phyloP scores from a whole-genome alignment of 1,284 basidiomycete genomes.

The Sanghuangporus weigelae region DNA sequence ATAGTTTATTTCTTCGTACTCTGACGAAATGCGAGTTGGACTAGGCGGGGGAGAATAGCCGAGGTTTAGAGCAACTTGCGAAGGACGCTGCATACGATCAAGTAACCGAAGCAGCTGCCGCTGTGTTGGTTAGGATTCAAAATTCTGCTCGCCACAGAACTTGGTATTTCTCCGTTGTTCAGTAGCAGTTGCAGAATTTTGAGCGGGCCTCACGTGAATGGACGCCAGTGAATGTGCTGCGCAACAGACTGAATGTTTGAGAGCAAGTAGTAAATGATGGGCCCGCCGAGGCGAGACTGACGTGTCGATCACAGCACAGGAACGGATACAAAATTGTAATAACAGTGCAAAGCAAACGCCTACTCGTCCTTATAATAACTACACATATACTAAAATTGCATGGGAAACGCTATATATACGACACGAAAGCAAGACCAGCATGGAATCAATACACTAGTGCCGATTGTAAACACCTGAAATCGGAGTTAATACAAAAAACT shows the following conservation, averaged over 20 bases:
- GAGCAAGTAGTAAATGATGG: not conserved
- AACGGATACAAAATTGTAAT: not conserved
- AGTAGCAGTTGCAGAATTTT: not conserved
- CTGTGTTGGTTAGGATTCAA: not conserved
- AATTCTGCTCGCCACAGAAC: not conserved
- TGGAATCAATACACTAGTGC: slow-evolving; percentile 26
- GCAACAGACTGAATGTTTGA: not conserved
- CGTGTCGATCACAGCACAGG: slow-evolving; percentile 2
- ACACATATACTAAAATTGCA: slow-evolving; percentile 2
- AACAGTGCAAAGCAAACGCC: not conserved
- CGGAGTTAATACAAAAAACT: not conserved
- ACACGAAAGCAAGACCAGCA: slow-evolving; percentile 15
- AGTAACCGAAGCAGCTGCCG: slow-evolving; percentile 7
- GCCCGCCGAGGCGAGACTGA: not conserved
- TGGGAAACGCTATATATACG: not conserved
- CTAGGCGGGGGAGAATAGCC: slow-evolving; percentile 44
- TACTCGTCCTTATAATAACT: not conserved
- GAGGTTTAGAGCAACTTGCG: slow-evolving; percentile 66
- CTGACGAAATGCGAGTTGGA: slow-evolving; percentile 45
- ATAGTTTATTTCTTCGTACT: slow-evolving; percentile 67
- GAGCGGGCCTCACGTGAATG: not conserved
- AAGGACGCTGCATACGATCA: slow-evolving; percentile 44
- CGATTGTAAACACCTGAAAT: slow-evolving; percentile 48
- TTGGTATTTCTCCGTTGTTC: not conserved
- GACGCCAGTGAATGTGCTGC: not conserved